Conservation (phyloP, 2,329 filamentous ascomycete species). For the Colletotrichum spinosum region DNA sequence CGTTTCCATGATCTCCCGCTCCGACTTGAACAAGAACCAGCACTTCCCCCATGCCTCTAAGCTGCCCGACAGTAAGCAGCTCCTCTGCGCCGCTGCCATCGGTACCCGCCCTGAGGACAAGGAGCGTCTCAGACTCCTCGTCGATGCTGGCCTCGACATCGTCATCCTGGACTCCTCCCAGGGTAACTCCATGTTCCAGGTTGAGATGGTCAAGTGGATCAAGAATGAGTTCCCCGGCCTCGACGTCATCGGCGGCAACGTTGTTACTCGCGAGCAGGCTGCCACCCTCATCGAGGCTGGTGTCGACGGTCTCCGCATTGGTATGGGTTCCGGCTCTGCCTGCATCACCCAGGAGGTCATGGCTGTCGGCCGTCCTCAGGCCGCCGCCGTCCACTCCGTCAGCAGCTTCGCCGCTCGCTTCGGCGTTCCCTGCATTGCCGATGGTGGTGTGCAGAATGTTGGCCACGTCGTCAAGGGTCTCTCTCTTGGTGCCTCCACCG, state of each 20-base stretch:
- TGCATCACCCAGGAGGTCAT: conserved; percentile 99
- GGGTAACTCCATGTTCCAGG: conserved; percentile 98
- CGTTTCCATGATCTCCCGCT: conserved; percentile 91
- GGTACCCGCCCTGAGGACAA: conserved; percentile 96
- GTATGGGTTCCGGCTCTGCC: conserved; percentile 97
- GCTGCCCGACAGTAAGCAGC: conserved; percentile 95
- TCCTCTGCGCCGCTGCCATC: conserved; percentile 94
- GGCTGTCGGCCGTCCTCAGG: conserved; percentile 97
- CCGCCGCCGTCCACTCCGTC: conserved; percentile 91
- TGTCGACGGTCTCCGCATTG: conserved; percentile 95
- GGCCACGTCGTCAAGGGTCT: conserved; percentile 99
- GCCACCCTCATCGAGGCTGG: conserved; percentile 92
- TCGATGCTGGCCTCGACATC: conserved; percentile 94
- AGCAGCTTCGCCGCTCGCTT: conserved; percentile 90
- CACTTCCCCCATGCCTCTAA: conserved; percentile 97
- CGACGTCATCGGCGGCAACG: conserved; percentile 98
- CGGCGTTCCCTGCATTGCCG: conserved; percentile 96
- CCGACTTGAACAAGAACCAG: conserved; percentile 98
- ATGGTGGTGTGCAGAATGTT: conserved; percentile 97
- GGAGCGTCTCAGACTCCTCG: conserved; percentile 83
- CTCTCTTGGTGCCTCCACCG: conserved; percentile 90
- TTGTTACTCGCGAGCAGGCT: conserved; percentile 97
- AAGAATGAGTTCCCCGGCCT: conserved; percentile 87
- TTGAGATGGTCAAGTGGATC: conserved; percentile 97
- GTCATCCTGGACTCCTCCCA: conserved; percentile 96